Conservation (phyloP, 106 monocot genomes). For the Platanthera guangdongensis region DNA sequence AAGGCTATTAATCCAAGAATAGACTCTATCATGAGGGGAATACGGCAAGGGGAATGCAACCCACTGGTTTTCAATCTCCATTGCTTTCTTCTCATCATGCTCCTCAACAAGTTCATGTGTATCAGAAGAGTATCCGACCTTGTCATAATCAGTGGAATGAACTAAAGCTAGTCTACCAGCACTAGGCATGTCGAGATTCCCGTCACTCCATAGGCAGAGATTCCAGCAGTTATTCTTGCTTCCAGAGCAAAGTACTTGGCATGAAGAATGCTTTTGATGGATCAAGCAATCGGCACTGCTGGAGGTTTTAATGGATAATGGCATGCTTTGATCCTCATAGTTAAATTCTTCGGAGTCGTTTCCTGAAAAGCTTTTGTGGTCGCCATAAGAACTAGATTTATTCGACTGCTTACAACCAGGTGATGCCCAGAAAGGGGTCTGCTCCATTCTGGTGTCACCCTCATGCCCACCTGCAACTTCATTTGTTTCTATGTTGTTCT, state of each 20-base stretch:
- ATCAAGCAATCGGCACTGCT: constrained; percentile 70
- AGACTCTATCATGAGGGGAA: constrained; percentile 51
- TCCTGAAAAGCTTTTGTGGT: constrained; percentile 28
- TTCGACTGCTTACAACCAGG: constrained; percentile 41
- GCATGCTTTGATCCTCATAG: constrained; percentile 18
- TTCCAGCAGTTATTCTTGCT: constrained; percentile 90
- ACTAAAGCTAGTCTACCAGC: constrained; percentile 3
- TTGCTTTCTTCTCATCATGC: constrained; percentile 16
- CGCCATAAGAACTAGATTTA: constrained; percentile 36
- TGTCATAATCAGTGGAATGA: constrained; percentile 12
- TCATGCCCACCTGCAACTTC: constrained; percentile 42
- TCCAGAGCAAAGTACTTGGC: constrained; percentile 78
- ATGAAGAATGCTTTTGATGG: constrained; percentile 72
- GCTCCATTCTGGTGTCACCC: constrained; percentile 43
- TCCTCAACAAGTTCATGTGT: constrained; percentile 37
- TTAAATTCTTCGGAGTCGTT: background rate
- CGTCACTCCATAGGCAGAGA: constrained; percentile 80
- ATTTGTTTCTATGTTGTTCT: constrained; percentile 16
- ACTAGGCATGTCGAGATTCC: constrained; percentile 51
- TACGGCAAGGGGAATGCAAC: constrained; percentile 55
- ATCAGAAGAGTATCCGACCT: constrained; percentile 66
- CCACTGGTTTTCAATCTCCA: constrained; percentile 54
- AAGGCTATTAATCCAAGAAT: constrained; percentile 72
- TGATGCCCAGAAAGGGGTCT: constrained; percentile 21
- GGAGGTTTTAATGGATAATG: constrained; percentile 41